phyloP scores from a whole-genome alignment of 257 asterid genomes.

The Plectranthus barbatus region DNA sequence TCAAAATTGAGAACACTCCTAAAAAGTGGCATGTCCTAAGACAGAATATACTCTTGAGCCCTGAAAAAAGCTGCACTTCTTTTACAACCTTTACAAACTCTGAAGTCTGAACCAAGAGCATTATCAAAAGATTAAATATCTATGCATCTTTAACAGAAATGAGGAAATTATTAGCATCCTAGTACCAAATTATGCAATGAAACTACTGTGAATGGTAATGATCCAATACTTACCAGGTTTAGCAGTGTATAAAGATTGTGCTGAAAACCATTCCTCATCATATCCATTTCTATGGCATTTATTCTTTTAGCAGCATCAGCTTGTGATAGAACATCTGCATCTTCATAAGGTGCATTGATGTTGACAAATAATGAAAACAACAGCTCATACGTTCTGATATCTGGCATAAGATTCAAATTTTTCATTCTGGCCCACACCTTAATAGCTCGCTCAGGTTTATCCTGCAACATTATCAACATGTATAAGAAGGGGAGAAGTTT shows the following conservation, averaged over 20 bases:
- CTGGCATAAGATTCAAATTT: conserved; percentile 38
- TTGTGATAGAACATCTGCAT: conserved; percentile 50
- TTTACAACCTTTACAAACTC: neutral
- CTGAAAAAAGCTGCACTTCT: neutral
- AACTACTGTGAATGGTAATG: conserved; percentile 3
- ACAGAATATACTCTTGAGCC: neutral
- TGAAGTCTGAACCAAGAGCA: neutral
- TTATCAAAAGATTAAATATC: neutral
- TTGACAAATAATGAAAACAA: conserved; percentile 73
- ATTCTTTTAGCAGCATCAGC: conserved; percentile 64
- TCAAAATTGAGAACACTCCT: neutral
- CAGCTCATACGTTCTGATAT: conserved; percentile 68
- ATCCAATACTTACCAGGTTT: conserved; percentile 50
- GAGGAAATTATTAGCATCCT: neutral
- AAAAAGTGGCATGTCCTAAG: neutral
- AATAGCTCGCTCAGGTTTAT: conserved; percentile 70
- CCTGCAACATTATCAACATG: conserved; percentile 49
- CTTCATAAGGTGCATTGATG: conserved; percentile 72
- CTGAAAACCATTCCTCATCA: conserved; percentile 64
- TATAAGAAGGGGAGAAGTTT: neutral
- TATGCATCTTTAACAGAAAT: neutral
- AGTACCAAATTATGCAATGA: neutral
- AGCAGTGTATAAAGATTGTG: conserved; percentile 58
- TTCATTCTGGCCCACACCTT: conserved; percentile 54
- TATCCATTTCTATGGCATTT: conserved; percentile 72